Evolutionary conservation across 768 basidiomycete genomes (phyloP).

Genomic region (Tephrocybe rancida): DNA sequence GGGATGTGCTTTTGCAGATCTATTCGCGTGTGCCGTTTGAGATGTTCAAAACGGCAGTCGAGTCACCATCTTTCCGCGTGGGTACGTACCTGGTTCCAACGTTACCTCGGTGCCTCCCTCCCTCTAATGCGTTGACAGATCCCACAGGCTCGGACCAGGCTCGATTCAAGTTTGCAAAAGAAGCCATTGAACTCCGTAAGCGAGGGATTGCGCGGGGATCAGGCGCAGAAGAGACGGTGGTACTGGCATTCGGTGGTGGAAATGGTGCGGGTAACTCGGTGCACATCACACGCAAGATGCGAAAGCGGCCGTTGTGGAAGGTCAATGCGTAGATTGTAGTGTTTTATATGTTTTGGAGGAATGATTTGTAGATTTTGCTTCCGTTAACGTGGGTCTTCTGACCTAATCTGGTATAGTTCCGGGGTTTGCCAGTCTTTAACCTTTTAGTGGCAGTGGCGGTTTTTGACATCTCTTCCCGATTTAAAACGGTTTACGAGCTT

Average conservation of each 20-base stretch:
- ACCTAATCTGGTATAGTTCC: conserved; percentile 28
- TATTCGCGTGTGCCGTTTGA: conserved; percentile 86
- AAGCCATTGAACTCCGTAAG: conserved; percentile 83
- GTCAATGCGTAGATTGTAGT: conserved; percentile 66
- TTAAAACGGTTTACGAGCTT: conserved; percentile 10
- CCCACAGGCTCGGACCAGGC: conserved; percentile 75
- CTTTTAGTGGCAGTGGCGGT: conserved; percentile 41
- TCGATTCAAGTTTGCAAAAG: conserved; percentile 91
- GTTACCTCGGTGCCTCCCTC: conserved; percentile 6
- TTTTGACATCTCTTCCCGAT: conserved; percentile 38
- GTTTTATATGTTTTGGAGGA: conserved; percentile 10
- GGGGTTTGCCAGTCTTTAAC: conserved; percentile 39
- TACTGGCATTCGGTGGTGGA: conserved; percentile 82
- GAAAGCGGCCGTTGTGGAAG: conserved; percentile 79
- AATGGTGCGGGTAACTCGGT: conserved; percentile 74
- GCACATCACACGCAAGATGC: conserved; percentile 86
- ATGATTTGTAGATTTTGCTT: conserved; percentile 13
- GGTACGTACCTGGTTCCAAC: conserved; percentile 43
- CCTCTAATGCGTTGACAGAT: conserved; percentile 24
- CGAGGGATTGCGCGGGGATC: conserved; percentile 70
- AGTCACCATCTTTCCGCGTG: conserved; percentile 78
- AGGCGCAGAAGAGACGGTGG: conserved; percentile 87
- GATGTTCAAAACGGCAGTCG: conserved; percentile 81
- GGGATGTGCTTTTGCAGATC: conserved; percentile 72
- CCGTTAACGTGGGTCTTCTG: conserved; percentile 30